A percentile compares a stretch with the other conserved stretches of the same genome.
Conservation (phyloP, 2,329 filamentous ascomycete genomes). For the Penicillium expansum region DNA sequence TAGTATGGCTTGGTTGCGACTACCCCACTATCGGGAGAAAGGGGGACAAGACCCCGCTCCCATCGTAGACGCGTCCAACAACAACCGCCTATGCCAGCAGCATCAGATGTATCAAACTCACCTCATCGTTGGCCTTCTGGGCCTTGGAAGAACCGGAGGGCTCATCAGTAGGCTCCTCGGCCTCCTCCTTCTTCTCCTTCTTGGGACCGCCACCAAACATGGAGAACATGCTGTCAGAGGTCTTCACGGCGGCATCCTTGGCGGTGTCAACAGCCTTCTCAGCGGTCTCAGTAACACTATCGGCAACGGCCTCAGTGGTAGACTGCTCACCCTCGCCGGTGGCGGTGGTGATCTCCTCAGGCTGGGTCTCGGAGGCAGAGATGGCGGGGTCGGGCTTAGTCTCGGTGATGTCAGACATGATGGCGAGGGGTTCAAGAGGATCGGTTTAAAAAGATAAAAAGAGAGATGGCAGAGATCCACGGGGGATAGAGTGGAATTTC, state of each 20-base stretch:
- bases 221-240: constrained; percentile 71
- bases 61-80: background rate
- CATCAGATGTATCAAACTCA: constrained; percentile 44
- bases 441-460: constrained; percentile 7
- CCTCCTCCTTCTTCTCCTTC: constrained; percentile 89
- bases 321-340: constrained; percentile 35
- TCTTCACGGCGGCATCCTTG: constrained; percentile 41
- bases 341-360: constrained; percentile 34
- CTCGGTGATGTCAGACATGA: constrained; percentile 46
- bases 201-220: constrained; percentile 98
- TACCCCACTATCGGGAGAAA: constrained; percentile 17
- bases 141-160: constrained; percentile 86
- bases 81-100: constrained; percentile 5
- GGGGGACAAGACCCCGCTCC: constrained; percentile 8
- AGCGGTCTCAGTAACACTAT: constrained; percentile 37
- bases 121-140: constrained; percentile 60
- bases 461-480: constrained; percentile 7
- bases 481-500: constrained; percentile 6
- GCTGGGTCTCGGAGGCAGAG: constrained; percentile 35
- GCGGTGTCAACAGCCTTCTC: constrained; percentile 39
- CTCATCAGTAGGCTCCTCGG: constrained; percentile 74
- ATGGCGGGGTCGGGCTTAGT: constrained; percentile 46
- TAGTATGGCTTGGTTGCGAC: background rate
- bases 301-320: constrained; percentile 33
- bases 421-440: constrained; percentile 15